Evolutionary conservation across 495 filamentous ascomycete species (phyloP).

Genomic region (Corynascus novoguineensis): DNA sequence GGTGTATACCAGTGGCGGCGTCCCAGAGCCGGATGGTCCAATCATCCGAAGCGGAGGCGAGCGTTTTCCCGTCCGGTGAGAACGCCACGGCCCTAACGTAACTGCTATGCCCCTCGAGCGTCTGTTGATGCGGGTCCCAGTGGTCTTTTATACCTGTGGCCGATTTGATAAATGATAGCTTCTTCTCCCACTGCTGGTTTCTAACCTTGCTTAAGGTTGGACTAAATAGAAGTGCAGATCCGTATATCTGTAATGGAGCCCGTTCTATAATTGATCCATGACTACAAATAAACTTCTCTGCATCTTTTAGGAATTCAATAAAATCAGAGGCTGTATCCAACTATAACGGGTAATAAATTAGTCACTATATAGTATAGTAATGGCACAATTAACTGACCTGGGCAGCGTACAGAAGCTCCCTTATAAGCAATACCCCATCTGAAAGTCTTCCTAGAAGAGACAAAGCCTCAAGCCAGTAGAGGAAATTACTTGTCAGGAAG

Average conservation of each 20-base stretch:
- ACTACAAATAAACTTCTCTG: not conserved
- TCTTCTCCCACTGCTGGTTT: not conserved
- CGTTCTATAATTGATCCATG: not conserved
- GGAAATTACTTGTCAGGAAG: slow-evolving; percentile 41
- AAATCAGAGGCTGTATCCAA: not conserved
- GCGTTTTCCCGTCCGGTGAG: not conserved
- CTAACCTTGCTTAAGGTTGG: not conserved
- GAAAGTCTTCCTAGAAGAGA: slow-evolving; percentile 32
- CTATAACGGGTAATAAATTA: not conserved
- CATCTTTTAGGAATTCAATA: not conserved
- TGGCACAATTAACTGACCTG: too few relatives aligned
- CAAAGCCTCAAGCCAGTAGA: slow-evolving; percentile 33
- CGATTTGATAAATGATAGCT: not conserved
- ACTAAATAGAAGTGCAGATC: slow-evolving; percentile 1
- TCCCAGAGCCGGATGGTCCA: slow-evolving; percentile 1
- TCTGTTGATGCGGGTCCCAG: not conserved
- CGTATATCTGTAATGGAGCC: not conserved
- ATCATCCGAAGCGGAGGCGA: not conserved
- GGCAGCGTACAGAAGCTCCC: too few relatives aligned
- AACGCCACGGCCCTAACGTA: not conserved
- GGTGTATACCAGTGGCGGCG: not conserved
- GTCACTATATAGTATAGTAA: not conserved
- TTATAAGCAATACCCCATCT: too few relatives aligned
- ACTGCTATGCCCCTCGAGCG: not conserved
- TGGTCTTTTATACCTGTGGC: not conserved